phyloP scores from a whole-genome alignment of 148 eudicot species.

The Simmondsia chinensis region DNA sequence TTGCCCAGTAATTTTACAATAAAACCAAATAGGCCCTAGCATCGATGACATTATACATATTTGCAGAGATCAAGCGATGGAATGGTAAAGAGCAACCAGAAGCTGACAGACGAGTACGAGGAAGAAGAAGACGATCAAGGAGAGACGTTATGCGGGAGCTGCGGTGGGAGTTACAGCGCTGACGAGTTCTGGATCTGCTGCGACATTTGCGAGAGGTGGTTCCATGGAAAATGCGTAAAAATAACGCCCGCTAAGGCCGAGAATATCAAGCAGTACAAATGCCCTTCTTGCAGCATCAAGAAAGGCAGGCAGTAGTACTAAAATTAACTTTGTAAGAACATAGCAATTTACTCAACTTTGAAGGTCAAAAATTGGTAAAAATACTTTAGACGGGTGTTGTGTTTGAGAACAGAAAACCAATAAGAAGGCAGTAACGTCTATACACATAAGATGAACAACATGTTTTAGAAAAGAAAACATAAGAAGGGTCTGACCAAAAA shows the following conservation, averaged over 20 bases:
- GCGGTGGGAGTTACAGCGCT: conserved; percentile 74
- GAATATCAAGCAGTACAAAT: conserved; percentile 83
- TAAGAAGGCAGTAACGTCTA: too few species aligned
- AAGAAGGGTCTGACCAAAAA: too few species aligned
- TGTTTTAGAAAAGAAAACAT: too few species aligned
- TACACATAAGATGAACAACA: too few species aligned
- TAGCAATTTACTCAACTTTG: too few species aligned
- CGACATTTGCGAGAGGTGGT: conserved; percentile 82
- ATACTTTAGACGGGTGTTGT: too few species aligned
- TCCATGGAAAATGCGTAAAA: conserved; percentile 80
- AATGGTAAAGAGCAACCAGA: conserved; percentile 55
- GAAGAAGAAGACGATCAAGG: conserved; percentile 83
- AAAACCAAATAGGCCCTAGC: too few species aligned
- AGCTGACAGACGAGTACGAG: conserved; percentile 50
- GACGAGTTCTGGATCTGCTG: conserved; percentile 95
- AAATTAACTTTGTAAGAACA: too few species aligned
- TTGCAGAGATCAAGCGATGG: conserved; percentile 77
- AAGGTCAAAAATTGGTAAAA: too few species aligned
- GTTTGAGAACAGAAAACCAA: too few species aligned
- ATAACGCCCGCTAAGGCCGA: conserved; percentile 88
- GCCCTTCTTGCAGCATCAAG: conserved; percentile 86
- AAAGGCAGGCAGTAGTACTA: conserved; percentile 52
- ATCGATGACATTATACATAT: background rate
- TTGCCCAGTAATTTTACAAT: too few species aligned
- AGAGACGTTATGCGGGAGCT: conserved; percentile 74